A percentile compares a stretch with the other conserved stretches of the same genome.
Conservation (phyloP, 2,329 filamentous ascomycete genomes). For the Aurifilum marmelostoma region DNA sequence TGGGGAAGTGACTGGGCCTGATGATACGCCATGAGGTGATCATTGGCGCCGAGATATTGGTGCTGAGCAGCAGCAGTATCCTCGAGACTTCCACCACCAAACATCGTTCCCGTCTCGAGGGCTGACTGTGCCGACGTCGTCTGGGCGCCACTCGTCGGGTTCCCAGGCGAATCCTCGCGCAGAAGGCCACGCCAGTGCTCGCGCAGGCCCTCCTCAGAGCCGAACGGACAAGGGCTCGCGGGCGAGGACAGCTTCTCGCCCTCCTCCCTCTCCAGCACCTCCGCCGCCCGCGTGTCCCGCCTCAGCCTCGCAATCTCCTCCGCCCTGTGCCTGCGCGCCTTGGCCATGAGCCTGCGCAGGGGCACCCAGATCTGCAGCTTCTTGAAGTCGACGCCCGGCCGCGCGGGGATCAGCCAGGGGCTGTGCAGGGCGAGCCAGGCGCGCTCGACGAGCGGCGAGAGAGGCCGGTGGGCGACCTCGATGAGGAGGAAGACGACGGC, state of each 20-base stretch:
- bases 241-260: constrained; percentile 37
- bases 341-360: constrained; percentile 43
- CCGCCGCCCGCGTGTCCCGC: constrained; percentile 33
- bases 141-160: background rate
- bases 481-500: constrained; percentile 59
- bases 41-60: background rate
- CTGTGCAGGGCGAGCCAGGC: constrained; percentile 54
- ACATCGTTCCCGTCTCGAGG: too few relatives aligned
- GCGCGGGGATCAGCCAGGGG: constrained; percentile 44
- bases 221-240: constrained; percentile 37
- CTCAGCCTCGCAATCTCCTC: constrained; percentile 42
- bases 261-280: constrained; percentile 34
- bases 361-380: constrained; percentile 46
- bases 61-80: background rate
- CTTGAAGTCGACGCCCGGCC: constrained; percentile 36
- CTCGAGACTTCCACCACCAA: background rate
- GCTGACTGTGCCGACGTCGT: background rate
- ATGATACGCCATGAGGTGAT: background rate
- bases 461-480: constrained; percentile 50
- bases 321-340: constrained; percentile 43
- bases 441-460: constrained; percentile 50
- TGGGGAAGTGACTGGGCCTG: background rate
- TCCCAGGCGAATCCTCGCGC: background rate
- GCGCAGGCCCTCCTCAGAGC: constrained; percentile 35
- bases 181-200: constrained; percentile 41